Base-by-base conservation (phyloP, 768 basidiomycete species). In the Lactarius hengduanensis region DNA sequence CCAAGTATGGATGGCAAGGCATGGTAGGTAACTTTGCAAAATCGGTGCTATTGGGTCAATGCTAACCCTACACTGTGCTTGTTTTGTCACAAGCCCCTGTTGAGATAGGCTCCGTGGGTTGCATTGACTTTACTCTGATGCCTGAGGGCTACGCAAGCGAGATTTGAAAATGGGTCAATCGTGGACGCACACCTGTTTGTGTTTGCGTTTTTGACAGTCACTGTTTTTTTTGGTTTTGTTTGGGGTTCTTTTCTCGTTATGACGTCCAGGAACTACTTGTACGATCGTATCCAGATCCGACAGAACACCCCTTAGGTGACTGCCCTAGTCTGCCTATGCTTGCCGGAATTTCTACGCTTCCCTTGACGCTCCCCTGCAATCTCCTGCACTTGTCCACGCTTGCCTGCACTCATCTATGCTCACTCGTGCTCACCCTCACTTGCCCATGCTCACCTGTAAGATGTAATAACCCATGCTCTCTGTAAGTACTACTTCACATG, bases 101-200 rank as follows among this genome's bases (percentile, higher is more conserved):
- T 38, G 32, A 26, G 5, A 9, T 22, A 6, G 5, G 22, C 13
- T 47, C 43, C 20, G 64, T 68, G 26, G 64, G 64, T n/a, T 68
- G 67, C 22, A 68, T 68, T 36, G 67, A 68, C 47, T 66, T 68
- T n/a, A 68, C 64, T 22, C 32, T 68, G 55, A 28, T 62, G 59
- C 64, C 67, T 40, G 66, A 63, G 43, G 36, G 10, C 43, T 55
- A 47, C 43, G 32, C 34, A 38, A 40, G 60, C 26, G 18, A 18
- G 32, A n/a, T 34, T 58, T 57, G 20, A 10, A 11, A 22, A 26
- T 57, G n/a, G 10, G 15, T 8, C 8, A 18, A 18, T 26, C 26
- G 36, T n/a, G 55, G 22, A 50, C n/a, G 16, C 28, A 18, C 1
- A 34, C 36, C 22, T 18, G 50, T 59, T 50, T 26, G 13, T 10